These are phyloP conservation scores for Cyclotella kingstonii DNA, from an alignment of 108 stramenopile genomes.

Conservation along the genomic window DNA sequence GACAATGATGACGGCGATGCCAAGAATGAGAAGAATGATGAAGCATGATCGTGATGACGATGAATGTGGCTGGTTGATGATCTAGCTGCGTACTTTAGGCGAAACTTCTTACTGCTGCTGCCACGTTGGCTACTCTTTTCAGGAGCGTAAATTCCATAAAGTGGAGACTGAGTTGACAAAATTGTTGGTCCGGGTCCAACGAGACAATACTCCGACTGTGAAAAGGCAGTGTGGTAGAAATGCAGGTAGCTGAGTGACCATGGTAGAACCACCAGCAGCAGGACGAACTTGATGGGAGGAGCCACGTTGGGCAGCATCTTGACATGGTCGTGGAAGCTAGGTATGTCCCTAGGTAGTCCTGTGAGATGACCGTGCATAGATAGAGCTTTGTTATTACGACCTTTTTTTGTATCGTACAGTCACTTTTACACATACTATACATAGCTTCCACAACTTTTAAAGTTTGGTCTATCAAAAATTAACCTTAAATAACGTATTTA, in stretches of 20 bases:
- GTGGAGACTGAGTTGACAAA: neutral
- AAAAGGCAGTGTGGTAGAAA: conserved; percentile 22
- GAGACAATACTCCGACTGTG: conserved; percentile 32
- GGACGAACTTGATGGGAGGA: conserved; percentile 23
- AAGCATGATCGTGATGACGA: neutral
- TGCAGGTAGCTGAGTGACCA: conserved; percentile 30
- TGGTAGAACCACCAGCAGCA: conserved; percentile 31
- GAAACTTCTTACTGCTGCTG: conserved; percentile 10
- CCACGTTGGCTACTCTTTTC: conserved; percentile 6
- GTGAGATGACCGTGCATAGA: no score
- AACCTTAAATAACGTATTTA: no score
- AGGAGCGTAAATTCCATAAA: conserved; percentile 37
- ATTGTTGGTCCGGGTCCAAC: conserved; percentile 16
- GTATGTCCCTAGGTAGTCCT: no score
- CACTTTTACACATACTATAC: no score
- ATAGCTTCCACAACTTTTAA: no score
- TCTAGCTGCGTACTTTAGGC: conserved; percentile 12
- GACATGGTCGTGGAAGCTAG: no score
- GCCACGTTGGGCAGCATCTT: no score
- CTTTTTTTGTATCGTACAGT: no score
- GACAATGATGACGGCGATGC: no score
- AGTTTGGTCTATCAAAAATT: no score
- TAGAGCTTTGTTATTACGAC: no score
- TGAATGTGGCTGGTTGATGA: neutral
- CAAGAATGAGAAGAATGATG: no score